A percentile compares a stretch with the other conserved stretches of the same genome.
These are phyloP conservation scores for Cardamine resedifolia DNA, from an alignment of 345 rosid species.

Conservation along the genomic window DNA sequence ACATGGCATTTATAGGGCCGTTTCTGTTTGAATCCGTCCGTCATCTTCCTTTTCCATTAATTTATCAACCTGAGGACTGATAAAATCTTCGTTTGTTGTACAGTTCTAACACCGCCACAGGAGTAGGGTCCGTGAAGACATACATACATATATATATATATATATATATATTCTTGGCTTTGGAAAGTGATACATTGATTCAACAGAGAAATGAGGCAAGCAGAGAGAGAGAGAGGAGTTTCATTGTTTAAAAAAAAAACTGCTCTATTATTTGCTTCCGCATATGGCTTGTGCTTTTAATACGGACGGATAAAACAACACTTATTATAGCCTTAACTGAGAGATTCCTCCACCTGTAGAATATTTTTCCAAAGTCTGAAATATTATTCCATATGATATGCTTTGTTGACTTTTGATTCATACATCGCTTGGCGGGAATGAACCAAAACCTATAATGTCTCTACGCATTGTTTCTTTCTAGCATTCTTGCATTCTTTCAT, in stretches of 20 bases:
- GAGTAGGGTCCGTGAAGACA: conserved; percentile 25
- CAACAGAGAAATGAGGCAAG: conserved; percentile 14
- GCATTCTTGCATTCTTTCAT: neutral
- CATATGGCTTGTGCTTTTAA: neutral
- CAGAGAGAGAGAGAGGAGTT: neutral
- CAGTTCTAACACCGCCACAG: conserved; percentile 38
- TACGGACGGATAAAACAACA: neutral
- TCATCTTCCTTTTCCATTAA: neutral
- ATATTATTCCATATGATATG: neutral
- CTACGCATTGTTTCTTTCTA: neutral
- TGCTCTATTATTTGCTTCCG: conserved; percentile 5
- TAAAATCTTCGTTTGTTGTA: neutral
- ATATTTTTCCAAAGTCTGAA: neutral
- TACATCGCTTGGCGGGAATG: neutral
- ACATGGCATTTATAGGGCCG: neutral
- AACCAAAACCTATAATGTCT: neutral
- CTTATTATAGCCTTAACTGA: conserved; percentile 7
- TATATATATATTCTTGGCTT: conserved; percentile 18
- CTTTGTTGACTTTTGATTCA: neutral
- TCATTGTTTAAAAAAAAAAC: neutral
- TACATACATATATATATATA: no score
- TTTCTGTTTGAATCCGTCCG: neutral
- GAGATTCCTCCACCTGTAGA: neutral
- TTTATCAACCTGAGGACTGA: conserved; percentile 2
- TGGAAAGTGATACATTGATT: neutral